Percentiles rank a stretch among this genome's conserved stretches.
Conservation (phyloP, 2,329 filamentous ascomycete species). For the Thermoascus crustaceus region DNA sequence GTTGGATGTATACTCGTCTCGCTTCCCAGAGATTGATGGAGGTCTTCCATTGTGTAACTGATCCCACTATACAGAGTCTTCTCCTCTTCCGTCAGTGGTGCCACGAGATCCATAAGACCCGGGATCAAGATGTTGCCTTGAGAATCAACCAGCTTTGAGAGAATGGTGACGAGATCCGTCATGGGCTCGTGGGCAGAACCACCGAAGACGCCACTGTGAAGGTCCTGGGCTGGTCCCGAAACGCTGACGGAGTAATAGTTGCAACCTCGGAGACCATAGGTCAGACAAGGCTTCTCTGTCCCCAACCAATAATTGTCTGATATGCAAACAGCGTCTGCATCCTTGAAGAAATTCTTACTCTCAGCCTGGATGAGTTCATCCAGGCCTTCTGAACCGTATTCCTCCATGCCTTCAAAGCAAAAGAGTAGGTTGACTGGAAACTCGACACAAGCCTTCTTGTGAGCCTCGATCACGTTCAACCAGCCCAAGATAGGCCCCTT, state of each 20-base stretch:
- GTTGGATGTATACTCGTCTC: constrained; percentile 77
- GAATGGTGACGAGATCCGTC: constrained; percentile 81
- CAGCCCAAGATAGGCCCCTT: constrained; percentile 96
- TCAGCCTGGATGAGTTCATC: constrained; percentile 91
- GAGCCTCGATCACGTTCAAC: constrained; percentile 96
- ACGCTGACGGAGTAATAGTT: constrained; percentile 96
- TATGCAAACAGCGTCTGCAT: constrained; percentile 93
- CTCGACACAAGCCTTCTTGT: constrained; percentile 88
- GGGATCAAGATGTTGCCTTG: constrained; percentile 88
- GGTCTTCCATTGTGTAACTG: constrained; percentile 90
- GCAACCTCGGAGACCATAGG: constrained; percentile 92
- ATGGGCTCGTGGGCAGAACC: constrained; percentile 96
- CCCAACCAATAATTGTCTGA: constrained; percentile 99
- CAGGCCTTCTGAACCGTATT: constrained; percentile 92
- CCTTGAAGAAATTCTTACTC: constrained; percentile 89
- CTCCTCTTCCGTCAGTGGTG: constrained; percentile 78
- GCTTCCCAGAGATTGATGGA: constrained; percentile 85
- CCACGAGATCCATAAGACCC: constrained; percentile 90
- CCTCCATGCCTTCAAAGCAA: constrained; percentile 99
- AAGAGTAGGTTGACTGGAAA: constrained; percentile 97
- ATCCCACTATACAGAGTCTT: constrained; percentile 81
- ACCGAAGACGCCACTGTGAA: constrained; percentile 95
- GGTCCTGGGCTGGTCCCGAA: constrained; percentile 81
- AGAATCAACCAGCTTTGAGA: constrained; percentile 78
- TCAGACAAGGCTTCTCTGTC: constrained; percentile 95